Evolutionary conservation across 257 asterid genomes (phyloP).

Genomic region (Asclepias syriaca): DNA sequence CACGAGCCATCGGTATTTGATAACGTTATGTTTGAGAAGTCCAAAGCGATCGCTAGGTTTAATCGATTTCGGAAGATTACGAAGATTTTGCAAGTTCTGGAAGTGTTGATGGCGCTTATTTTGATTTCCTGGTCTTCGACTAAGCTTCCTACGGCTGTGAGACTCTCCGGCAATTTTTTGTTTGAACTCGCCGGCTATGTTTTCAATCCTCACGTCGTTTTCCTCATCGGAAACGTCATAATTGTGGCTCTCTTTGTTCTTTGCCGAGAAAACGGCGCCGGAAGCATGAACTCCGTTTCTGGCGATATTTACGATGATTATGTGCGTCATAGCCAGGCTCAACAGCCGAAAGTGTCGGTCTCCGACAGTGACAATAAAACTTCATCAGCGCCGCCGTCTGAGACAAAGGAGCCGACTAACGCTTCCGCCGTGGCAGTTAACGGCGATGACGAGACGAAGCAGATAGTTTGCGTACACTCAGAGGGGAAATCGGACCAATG

Average conservation of each 20-base stretch:
- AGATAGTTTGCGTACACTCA: conserved; percentile 27
- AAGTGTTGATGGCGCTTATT: conserved; percentile 35
- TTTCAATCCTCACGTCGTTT: conserved; percentile 72
- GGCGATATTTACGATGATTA: conserved; percentile 42
- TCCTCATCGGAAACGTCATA: conserved; percentile 69
- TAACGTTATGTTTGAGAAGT: conserved; percentile 32
- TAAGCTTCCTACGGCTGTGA: conserved; percentile 37
- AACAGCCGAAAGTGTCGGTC: conserved; percentile 10
- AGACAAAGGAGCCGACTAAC: background rate
- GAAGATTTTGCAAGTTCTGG: conserved; percentile 39
- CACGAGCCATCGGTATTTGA: conserved; percentile 13
- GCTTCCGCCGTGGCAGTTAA: background rate
- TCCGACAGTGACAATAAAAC: background rate
- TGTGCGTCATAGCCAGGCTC: conserved; percentile 37
- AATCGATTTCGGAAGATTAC: conserved; percentile 39
- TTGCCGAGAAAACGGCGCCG: conserved; percentile 38
- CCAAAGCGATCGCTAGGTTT: conserved; percentile 35
- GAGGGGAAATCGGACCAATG: conserved; percentile 18
- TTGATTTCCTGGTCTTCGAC: conserved; percentile 67
- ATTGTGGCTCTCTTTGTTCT: conserved; percentile 41
- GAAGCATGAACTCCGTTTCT: conserved; percentile 6
- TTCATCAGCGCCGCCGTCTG: background rate
- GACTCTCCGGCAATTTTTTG: conserved; percentile 17
- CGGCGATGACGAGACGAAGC: conserved; percentile 33
- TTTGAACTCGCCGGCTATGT: conserved; percentile 25